Conservation (phyloP, 2,329 filamentous ascomycete genomes). For the Alternaria solani region DNA sequence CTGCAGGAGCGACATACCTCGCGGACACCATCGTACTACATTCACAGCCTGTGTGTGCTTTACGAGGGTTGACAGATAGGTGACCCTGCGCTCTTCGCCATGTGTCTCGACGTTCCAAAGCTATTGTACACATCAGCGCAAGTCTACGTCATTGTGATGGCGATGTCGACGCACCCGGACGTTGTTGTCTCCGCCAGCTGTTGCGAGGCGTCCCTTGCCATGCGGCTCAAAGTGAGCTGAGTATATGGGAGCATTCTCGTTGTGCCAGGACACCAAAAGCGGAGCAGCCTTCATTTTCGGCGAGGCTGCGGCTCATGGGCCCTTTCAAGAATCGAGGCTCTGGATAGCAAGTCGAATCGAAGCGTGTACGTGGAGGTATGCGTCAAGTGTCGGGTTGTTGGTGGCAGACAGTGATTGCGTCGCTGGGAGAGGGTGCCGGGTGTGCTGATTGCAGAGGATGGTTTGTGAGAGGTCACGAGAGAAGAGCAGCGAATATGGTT, state of each 20-base stretch:
- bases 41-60: slow-evolving; percentile 98
- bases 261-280: slow-evolving; percentile 98
- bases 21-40: slow-evolving; percentile 94
- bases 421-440: slow-evolving; percentile 19
- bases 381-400: slow-evolving; percentile 7
- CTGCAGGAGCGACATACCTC: slow-evolving; percentile 66
- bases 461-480: slow-evolving; percentile 8
- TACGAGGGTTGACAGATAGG: slow-evolving; percentile 87
- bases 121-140: slow-evolving; percentile 59
- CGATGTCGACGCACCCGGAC: slow-evolving; percentile 73
- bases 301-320: slow-evolving; percentile 32
- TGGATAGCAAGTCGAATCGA: neutral
- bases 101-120: slow-evolving; percentile 90
- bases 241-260: slow-evolving; percentile 96
- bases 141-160: neutral
- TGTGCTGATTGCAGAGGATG: slow-evolving; percentile 21
- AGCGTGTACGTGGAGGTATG: slow-evolving; percentile 4
- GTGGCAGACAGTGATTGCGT: slow-evolving; percentile 18
- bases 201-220: slow-evolving; percentile 90
- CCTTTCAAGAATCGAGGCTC: neutral
- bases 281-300: slow-evolving; percentile 88
- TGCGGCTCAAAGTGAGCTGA: slow-evolving; percentile 95
- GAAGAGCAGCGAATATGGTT: neutral
- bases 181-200: slow-evolving; percentile 94
- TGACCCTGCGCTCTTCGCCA: slow-evolving; percentile 86